These are phyloP conservation scores for Cytospora piceicola DNA, from an alignment of 2,329 filamentous ascomycete species.

Conservation along the genomic window DNA sequence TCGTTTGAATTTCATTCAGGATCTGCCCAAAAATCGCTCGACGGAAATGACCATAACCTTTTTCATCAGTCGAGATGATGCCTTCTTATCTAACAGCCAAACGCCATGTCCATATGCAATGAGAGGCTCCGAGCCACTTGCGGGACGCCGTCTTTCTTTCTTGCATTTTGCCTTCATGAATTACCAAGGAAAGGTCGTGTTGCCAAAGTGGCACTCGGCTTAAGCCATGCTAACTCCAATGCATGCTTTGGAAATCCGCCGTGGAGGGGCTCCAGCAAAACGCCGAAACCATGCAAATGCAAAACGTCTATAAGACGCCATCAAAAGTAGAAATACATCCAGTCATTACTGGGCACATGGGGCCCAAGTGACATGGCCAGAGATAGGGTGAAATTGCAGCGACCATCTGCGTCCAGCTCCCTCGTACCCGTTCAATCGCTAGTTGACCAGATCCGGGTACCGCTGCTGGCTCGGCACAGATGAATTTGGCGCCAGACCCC, in stretches of 20 bases:
- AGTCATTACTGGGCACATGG: background rate
- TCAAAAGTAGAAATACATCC: background rate
- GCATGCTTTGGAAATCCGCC: background rate
- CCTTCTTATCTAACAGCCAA: background rate
- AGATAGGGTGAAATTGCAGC: background rate
- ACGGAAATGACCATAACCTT: background rate
- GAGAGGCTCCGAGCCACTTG: background rate
- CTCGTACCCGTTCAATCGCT: slow-evolving; percentile 7
- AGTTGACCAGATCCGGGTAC: slow-evolving; percentile 26
- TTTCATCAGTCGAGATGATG: background rate
- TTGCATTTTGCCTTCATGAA: background rate
- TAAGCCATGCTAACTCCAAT: background rate
- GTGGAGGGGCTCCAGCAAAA: background rate
- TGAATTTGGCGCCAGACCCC: slow-evolving; percentile 16
- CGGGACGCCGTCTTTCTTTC: background rate
- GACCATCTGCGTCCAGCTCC: slow-evolving; percentile 1
- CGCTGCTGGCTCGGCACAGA: slow-evolving; percentile 24
- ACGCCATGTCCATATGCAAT: slow-evolving; percentile 2
- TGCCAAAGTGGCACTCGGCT: background rate
- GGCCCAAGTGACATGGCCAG: background rate
- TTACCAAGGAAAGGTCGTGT: background rate
- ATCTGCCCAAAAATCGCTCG: background rate
- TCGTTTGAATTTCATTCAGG: background rate
- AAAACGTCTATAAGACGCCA: background rate
- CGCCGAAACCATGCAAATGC: slow-evolving; percentile 4